These are phyloP conservation scores for Ascochyta rabiei DNA, from an alignment of 2,329 filamentous ascomycete species.

Conservation along the genomic window DNA sequence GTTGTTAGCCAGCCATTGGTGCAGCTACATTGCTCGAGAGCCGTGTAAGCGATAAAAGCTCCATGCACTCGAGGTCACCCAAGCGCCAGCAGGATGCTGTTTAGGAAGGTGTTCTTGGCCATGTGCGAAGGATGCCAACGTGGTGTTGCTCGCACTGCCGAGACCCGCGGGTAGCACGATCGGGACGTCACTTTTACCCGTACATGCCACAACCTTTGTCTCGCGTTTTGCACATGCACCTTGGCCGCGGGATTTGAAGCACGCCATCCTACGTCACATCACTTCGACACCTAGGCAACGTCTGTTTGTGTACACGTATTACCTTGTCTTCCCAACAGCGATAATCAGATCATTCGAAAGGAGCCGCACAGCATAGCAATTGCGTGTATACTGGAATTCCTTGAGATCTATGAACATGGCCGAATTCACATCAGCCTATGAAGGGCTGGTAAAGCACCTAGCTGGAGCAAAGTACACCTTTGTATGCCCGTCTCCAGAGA, in stretches of 20 bases:
- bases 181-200: conserved; percentile 28
- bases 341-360: neutral
- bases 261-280: conserved; percentile 5
- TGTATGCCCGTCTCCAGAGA: conserved; percentile 31
- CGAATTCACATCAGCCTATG: conserved; percentile 15
- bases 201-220: conserved; percentile 1
- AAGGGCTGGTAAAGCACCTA: conserved; percentile 22
- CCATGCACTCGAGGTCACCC: neutral
- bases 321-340: neutral
- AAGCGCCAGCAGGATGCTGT: neutral
- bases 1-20: neutral
- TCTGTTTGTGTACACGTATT: neutral
- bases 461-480: conserved; percentile 22
- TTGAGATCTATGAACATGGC: conserved; percentile 11
- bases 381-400: neutral
- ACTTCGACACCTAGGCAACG: conserved; percentile 1
- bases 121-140: neutral
- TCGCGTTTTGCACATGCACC: neutral
- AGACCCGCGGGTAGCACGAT: conserved; percentile 5
- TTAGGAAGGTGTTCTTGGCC: conserved; percentile 8
- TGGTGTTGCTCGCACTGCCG: conserved; percentile 9
- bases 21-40: neutral
- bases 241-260: conserved; percentile 6
- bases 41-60: neutral
- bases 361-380: neutral